phyloP scores from a whole-genome alignment of 2,329 filamentous ascomycete species.

The Penicillium sp. region DNA sequence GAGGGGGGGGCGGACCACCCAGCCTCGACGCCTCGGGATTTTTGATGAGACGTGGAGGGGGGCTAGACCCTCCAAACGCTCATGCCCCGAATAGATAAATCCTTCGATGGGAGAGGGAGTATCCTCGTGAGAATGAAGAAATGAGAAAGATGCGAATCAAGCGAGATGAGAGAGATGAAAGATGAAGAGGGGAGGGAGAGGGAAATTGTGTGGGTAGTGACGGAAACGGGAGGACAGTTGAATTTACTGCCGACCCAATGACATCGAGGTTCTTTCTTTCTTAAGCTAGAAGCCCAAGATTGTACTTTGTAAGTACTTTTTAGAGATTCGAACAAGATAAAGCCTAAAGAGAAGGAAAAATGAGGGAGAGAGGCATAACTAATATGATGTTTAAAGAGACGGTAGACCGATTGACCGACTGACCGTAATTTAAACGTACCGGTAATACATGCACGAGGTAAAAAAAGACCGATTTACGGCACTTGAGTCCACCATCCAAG shows the following conservation, averaged over 20 bases:
- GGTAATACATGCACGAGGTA: slow-evolving; percentile 7
- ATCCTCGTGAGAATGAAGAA: not conserved
- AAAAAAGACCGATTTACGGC: slow-evolving; percentile 21
- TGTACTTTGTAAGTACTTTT: not conserved
- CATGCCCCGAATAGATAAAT: slow-evolving; percentile 27
- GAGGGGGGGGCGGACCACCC: slow-evolving; percentile 8
- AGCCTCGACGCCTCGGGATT: slow-evolving; percentile 7
- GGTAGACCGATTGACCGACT: not conserved
- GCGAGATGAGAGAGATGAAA: not conserved
- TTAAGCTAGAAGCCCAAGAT: not conserved
- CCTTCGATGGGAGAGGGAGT: slow-evolving; percentile 6
- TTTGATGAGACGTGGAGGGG: slow-evolving; percentile 19
- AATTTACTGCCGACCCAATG: slow-evolving; percentile 4
- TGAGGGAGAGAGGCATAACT: slow-evolving; percentile 4
- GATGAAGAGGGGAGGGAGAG: slow-evolving; percentile 5
- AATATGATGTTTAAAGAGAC: slow-evolving; percentile 7
- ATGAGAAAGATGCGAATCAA: not conserved
- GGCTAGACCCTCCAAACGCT: slow-evolving; percentile 34
- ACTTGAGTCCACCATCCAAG: slow-evolving; percentile 17
- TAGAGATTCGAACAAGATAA: not conserved
- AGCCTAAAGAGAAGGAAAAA: slow-evolving; percentile 3
- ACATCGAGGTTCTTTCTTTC: not conserved
- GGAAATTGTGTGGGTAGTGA: slow-evolving; percentile 3
- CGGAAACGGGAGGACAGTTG: not conserved
- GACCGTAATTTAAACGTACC: slow-evolving; percentile 1